A percentile compares a stretch with the other conserved stretches of the same genome.
These are phyloP conservation scores for Primulina tabacum DNA, from an alignment of 257 asterid species.

Conservation along the genomic window DNA sequence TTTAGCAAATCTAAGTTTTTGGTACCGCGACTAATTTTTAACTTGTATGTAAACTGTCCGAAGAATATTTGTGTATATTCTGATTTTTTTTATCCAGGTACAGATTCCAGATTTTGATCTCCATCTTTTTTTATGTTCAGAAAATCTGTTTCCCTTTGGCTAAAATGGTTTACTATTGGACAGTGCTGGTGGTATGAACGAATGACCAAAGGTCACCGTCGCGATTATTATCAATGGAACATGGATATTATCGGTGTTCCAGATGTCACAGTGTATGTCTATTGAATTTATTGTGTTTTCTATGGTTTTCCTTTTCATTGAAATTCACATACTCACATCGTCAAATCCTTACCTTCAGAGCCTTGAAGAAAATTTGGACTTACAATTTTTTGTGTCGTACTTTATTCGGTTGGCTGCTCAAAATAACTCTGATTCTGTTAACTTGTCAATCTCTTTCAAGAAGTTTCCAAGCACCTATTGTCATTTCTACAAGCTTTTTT, in stretches of 20 bases:
- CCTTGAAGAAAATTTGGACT: not conserved
- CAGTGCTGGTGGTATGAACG: constrained; percentile 99
- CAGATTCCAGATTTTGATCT: constrained; percentile 56
- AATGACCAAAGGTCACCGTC: constrained; percentile 96
- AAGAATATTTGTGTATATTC: constrained; percentile 29
- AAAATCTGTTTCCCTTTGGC: constrained; percentile 88
- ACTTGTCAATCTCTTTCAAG: too few species aligned
- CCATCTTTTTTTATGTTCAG: constrained; percentile 70
- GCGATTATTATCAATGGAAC: constrained; percentile 98
- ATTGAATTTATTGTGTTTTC: constrained; percentile 20
- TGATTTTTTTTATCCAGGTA: constrained; percentile 47
- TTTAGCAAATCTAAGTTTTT: not conserved
- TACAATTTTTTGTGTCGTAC: not conserved
- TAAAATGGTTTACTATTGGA: constrained; percentile 97
- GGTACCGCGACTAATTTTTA: not conserved
- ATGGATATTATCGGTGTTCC: constrained; percentile 97
- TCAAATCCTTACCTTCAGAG: not conserved
- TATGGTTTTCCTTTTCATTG: not conserved
- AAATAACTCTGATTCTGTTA: too few species aligned
- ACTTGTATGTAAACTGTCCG: not conserved
- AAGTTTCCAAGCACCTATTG: too few species aligned
- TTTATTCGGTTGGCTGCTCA: too few species aligned
- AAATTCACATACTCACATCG: not conserved
- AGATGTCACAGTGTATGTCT: constrained; percentile 73
- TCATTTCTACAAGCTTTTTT: too few species aligned